A percentile compares a stretch with the other conserved stretches of the same genome.
phyloP scores from a whole-genome alignment of 75 land plant genomes.

The Cryptomeria japonica region DNA sequence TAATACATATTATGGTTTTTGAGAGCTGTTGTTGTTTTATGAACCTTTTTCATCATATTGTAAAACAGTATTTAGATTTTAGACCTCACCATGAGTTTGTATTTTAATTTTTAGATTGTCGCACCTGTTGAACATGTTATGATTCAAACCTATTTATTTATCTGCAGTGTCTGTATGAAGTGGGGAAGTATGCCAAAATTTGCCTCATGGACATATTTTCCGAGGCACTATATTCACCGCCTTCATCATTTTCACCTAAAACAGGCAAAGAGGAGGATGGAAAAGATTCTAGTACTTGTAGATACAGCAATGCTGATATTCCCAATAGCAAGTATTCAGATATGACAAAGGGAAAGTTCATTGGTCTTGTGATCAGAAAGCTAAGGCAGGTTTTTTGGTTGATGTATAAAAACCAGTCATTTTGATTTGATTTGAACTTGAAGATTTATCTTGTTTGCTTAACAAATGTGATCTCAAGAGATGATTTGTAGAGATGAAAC shows the following conservation, averaged over 20 bases:
- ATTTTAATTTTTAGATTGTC: not conserved
- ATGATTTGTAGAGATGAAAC: not conserved
- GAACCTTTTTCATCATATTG: not conserved
- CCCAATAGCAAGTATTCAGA: slow-evolving; percentile 4
- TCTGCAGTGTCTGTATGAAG: slow-evolving; percentile 57
- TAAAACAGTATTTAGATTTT: not conserved
- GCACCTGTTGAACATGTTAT: not conserved
- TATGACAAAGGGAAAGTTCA: slow-evolving; percentile 20
- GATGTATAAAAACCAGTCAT: not conserved
- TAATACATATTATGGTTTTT: not conserved
- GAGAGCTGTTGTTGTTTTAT: not conserved
- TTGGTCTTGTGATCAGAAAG: slow-evolving; percentile 23
- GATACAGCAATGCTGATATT: not conserved
- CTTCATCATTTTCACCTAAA: slow-evolving; percentile 13
- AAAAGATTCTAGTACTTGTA: not conserved
- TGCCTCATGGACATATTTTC: slow-evolving; percentile 39
- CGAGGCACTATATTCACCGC: slow-evolving; percentile 43
- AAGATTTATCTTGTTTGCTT: not conserved
- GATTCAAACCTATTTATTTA: not conserved
- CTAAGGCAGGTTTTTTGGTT: slow-evolving; percentile 30
- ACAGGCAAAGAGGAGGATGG: slow-evolving; percentile 4
- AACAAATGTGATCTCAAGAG: not conserved
- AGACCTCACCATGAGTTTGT: not conserved
- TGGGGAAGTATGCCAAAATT: slow-evolving; percentile 33
- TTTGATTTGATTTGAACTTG: not conserved